Evolutionary conservation across 345 rosid species (phyloP), one percentile per base, ranked within the genome.

Genomic region (Luvunga scandens): DNA sequence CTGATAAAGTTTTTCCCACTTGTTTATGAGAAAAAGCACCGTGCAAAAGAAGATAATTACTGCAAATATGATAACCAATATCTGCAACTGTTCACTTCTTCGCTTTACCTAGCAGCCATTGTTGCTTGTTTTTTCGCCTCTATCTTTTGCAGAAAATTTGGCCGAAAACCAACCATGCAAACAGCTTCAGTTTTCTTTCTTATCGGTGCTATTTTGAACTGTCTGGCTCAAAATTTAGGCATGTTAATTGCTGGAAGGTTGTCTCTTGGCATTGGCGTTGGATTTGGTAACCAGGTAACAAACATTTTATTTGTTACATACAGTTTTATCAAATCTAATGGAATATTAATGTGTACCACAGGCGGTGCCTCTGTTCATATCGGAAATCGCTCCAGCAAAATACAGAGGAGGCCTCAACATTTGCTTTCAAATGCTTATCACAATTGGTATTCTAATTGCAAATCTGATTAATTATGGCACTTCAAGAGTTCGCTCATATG

Each of bases 301-400:
- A 53, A 53, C 6, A 1, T 16, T 53, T 53, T 19, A 18, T 19
- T 53, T 53, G 57, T 53, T 19, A 18, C 57, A 18, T 53, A 18
- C 21, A 16, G 21, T 53, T 53, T 18, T 53, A 53, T 18, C 57
- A 53, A 18, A 77, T 33, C 56, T 70, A 65, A 57, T 36, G 39
- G 33, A 71, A 45, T 5, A 7, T 69, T 64, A 14, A 19, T 70
- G 18, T 75, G 21, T 13, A 63, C 7, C 73, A 81, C 92, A 92
- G 95, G 85, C 92, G 4, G 92, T 93, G 4, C 98, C 98, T 21
- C 74, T 93, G 74, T 92, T 92, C 77, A 90, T 93, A 79, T 90
- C 98, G 9, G 98, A 93, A 85, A 89, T 93, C 27, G 87, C 97
- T 18, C 98, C 95, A 0, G 53, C 93, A 60, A 86, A 68, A 48